A percentile compares a stretch with the other conserved stretches of the same genome.
Evolutionary conservation across 2,329 filamentous ascomycete genomes (phyloP).

Genomic region (Colletotrichum limetticola): DNA sequence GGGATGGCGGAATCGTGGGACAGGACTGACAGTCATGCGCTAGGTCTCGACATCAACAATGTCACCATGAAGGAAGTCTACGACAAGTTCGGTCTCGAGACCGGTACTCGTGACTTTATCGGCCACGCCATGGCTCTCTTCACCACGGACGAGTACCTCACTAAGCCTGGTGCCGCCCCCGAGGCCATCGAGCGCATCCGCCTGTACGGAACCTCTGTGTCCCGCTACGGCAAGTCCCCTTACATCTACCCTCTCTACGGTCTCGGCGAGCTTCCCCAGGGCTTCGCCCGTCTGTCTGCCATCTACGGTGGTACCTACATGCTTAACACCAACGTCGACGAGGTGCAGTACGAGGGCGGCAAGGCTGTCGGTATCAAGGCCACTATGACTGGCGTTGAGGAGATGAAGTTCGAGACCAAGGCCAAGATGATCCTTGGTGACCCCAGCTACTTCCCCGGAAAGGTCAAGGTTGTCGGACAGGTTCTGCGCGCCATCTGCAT

Average conservation of each 20-base stretch:
- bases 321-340: slow-evolving; percentile 95
- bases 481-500: slow-evolving; percentile 98
- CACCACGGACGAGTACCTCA: slow-evolving; percentile 88
- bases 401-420: slow-evolving; percentile 97
- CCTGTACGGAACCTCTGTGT: slow-evolving; percentile 97
- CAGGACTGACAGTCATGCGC: not conserved
- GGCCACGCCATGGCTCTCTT: slow-evolving; percentile 99
- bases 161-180: slow-evolving; percentile 75
- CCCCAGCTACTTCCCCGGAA: slow-evolving; percentile 94
- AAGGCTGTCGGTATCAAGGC: slow-evolving; percentile 98
- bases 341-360: slow-evolving; percentile 83
- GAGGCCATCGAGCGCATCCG: slow-evolving; percentile 93
- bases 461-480: slow-evolving; percentile 88
- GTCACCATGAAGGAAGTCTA: slow-evolving; percentile 98
- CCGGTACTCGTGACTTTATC: slow-evolving; percentile 91
- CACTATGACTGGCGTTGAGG: slow-evolving; percentile 90
- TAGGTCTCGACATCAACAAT: slow-evolving; percentile 81
- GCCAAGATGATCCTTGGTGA: slow-evolving; percentile 96
- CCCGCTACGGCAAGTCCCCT: slow-evolving; percentile 96
- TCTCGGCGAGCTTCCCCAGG: slow-evolving; percentile 95
- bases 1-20: not conserved
- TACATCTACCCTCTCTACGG: slow-evolving; percentile 99
- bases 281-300: slow-evolving; percentile 95
- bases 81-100: slow-evolving; percentile 95
- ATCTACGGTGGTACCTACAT: slow-evolving; percentile 99